phyloP scores from a whole-genome alignment of 495 filamentous ascomycete genomes.

The Xylaria intraflava region DNA sequence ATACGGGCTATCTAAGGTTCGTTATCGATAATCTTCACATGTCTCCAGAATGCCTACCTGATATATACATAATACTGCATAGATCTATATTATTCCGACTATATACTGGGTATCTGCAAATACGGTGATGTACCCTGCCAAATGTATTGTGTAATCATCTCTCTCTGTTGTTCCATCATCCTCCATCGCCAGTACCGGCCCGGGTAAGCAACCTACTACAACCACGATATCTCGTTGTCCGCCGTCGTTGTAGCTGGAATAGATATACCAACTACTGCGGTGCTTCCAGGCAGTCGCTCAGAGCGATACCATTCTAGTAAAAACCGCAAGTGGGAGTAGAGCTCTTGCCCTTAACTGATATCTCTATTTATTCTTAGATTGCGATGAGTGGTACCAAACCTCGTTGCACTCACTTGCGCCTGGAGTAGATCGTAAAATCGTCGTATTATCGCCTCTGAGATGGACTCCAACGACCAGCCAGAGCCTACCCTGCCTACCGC shows the following conservation, averaged over 20 bases:
- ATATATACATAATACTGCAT: too few relatives aligned
- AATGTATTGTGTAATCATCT: conserved; percentile 2
- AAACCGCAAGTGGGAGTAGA: not conserved
- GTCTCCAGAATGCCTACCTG: too few relatives aligned
- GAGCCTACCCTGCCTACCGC: conserved; percentile 20
- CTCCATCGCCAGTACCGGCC: conserved; percentile 5
- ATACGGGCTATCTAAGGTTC: too few relatives aligned
- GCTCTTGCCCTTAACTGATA: not conserved
- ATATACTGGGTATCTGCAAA: too few relatives aligned
- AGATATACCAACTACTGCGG: not conserved
- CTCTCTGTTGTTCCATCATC: conserved; percentile 3
- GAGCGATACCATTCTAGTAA: not conserved
- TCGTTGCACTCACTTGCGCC: not conserved
- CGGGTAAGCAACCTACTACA: not conserved
- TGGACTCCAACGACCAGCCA: conserved; percentile 22
- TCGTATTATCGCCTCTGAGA: not conserved
- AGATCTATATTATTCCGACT: too few relatives aligned
- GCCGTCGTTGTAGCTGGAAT: not conserved
- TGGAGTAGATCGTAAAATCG: not conserved
- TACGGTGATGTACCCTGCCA: too few relatives aligned
- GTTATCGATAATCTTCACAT: too few relatives aligned
- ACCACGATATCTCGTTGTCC: not conserved
- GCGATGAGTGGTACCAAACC: conserved; percentile 2
- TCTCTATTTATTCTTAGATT: not conserved
- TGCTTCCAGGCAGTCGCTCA: not conserved